These are phyloP conservation scores for Rhodotorula sp. DNA, from an alignment of 1,284 basidiomycete genomes.

Conservation along the genomic window DNA sequence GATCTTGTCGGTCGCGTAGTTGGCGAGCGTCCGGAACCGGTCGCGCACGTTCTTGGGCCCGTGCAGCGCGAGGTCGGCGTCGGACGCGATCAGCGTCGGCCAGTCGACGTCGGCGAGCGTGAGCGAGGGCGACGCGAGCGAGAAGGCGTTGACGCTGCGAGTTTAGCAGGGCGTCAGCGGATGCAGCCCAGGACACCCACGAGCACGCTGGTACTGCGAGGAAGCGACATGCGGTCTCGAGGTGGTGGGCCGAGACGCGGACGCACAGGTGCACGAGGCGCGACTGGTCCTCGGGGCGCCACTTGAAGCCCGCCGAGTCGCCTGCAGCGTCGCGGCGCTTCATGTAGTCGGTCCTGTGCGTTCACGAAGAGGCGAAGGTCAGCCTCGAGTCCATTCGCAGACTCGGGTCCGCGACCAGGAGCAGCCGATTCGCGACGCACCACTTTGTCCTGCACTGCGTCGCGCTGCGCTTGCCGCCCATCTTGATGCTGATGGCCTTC, in stretches of 20 bases:
- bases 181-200: neutral
- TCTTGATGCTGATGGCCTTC: constrained; percentile 75
- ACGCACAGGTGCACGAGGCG: constrained; percentile 75
- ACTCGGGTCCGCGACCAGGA: neutral
- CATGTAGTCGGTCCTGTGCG: constrained; percentile 58
- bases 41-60: constrained; percentile 36
- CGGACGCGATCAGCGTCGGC: constrained; percentile 10
- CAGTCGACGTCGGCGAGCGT: constrained; percentile 34
- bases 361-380: neutral
- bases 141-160: constrained; percentile 20
- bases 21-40: constrained; percentile 26
- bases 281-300: constrained; percentile 70
- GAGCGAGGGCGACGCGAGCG: neutral
- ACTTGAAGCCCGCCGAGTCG: constrained; percentile 46
- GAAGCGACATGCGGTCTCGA: neutral
- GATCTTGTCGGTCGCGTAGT: neutral
- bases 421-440: constrained; percentile 6
- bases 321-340: constrained; percentile 64
- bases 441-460: constrained; percentile 84
- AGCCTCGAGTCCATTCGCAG: too few species aligned
- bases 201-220: neutral
- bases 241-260: neutral
- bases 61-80: constrained; percentile 31
- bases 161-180: neutral
- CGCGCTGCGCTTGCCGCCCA: constrained; percentile 70